phyloP scores from a whole-genome alignment of 805 yeast species.

The Suhomyces tanzawaensis region DNA sequence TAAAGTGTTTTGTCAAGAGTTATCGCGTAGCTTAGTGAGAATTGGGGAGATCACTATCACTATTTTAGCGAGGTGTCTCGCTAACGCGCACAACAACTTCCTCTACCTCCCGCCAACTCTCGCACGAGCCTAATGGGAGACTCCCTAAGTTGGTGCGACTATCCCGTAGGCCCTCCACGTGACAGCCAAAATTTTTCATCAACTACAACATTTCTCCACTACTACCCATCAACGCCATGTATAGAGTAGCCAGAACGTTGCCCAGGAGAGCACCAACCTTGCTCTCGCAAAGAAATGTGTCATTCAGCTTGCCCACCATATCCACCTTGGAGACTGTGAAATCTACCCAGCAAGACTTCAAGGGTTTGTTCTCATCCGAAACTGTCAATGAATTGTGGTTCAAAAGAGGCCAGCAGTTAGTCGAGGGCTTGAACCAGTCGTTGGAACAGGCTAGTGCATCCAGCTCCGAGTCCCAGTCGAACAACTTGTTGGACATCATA shows the following conservation, averaged over 20 bases:
- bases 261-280: neutral
- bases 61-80: too few relatives aligned
- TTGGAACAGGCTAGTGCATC: conserved; percentile 18
- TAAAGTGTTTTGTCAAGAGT: too few relatives aligned
- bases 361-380: conserved; percentile 34
- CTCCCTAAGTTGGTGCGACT: too few relatives aligned
- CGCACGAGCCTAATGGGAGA: too few relatives aligned
- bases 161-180: too few relatives aligned
- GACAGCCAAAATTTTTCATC: neutral
- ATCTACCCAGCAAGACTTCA: conserved; percentile 25
- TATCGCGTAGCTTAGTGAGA: too few relatives aligned
- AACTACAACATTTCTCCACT: neutral
- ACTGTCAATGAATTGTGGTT: conserved; percentile 39
- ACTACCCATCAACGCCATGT: conserved; percentile 5
- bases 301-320: conserved; percentile 36
- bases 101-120: too few relatives aligned
- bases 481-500: conserved; percentile 28
- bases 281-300: conserved; percentile 15
- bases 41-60: too few relatives aligned
- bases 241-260: conserved; percentile 8
- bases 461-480: conserved; percentile 6
- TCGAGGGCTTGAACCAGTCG: conserved; percentile 33
- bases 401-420: conserved; percentile 34
- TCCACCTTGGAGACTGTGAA: conserved; percentile 29
- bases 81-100: too few relatives aligned